A percentile compares a stretch with the other conserved stretches of the same genome.
These are phyloP conservation scores for Martensiomyces pterosporus DNA, from an alignment of 192 early-diverging fungal genomes.

Conservation along the genomic window DNA sequence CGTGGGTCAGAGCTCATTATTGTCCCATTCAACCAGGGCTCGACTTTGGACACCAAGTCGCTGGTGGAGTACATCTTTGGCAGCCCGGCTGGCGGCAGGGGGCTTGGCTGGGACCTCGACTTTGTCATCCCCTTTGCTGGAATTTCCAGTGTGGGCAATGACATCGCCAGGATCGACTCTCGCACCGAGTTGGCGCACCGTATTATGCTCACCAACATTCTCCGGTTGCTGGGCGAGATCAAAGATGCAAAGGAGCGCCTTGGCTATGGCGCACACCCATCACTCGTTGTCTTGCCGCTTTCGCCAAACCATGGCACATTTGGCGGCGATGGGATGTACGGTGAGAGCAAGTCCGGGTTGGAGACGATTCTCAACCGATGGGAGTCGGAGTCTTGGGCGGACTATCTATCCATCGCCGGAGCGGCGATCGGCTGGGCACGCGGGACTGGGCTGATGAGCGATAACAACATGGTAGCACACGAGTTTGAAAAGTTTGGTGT, in stretches of 20 bases:
- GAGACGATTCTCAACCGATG: slow-evolving; percentile 89
- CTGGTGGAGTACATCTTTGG: too few species aligned
- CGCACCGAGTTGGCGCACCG: slow-evolving; percentile 86
- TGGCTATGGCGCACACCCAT: too few species aligned
- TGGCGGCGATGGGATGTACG: slow-evolving; percentile 87
- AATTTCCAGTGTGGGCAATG: too few species aligned
- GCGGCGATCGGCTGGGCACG: slow-evolving; percentile 95
- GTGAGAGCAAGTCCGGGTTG: slow-evolving; percentile 87
- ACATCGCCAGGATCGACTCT: too few species aligned
- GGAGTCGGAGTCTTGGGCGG: slow-evolving; percentile 82
- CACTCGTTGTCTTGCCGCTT: slow-evolving; percentile 79
- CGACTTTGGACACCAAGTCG: too few species aligned
- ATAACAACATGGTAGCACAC: slow-evolving; percentile 80
- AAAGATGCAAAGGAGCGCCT: slow-evolving; percentile 85
- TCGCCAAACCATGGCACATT: slow-evolving; percentile 95
- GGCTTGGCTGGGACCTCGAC: too few species aligned
- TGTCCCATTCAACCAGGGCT: too few species aligned
- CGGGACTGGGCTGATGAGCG: slow-evolving; percentile 89
- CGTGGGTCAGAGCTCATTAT: too few species aligned
- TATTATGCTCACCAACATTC: slow-evolving; percentile 88
- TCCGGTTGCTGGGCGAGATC: slow-evolving; percentile 79
- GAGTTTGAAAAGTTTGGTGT: slow-evolving; percentile 80
- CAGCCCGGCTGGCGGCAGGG: too few species aligned
- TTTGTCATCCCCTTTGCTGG: too few species aligned
- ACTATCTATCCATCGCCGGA: slow-evolving; percentile 81